Conservation (phyloP, 2,329 filamentous ascomycete species). For the Parastagonospora nodorum region DNA sequence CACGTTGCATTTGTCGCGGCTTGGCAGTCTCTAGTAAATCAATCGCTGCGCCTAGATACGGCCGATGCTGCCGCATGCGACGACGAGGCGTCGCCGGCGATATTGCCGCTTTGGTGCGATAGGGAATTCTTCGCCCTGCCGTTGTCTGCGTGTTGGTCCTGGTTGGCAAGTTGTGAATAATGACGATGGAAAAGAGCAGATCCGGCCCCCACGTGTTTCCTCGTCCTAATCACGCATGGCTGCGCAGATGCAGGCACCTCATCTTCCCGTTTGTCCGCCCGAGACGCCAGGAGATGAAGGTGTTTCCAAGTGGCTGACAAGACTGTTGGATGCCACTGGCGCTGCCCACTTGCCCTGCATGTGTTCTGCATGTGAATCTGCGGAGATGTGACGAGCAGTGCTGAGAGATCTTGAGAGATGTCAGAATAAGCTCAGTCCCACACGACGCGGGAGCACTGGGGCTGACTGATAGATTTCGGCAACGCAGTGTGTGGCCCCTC, state of each 20-base stretch:
- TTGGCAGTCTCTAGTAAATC: slow-evolving; percentile 16
- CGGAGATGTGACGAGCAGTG: neutral
- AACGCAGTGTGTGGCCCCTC: slow-evolving; percentile 6
- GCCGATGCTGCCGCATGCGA: slow-evolving; percentile 16
- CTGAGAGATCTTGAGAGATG: slow-evolving; percentile 14
- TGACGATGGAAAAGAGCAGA: neutral
- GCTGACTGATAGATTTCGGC: slow-evolving; percentile 17
- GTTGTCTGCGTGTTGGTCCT: neutral
- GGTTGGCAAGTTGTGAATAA: neutral
- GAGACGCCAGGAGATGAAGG: slow-evolving; percentile 3
- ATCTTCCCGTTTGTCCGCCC: neutral
- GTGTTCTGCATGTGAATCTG: neutral
- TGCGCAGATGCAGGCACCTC: slow-evolving; percentile 3
- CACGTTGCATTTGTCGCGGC: slow-evolving; percentile 19
- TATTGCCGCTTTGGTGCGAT: slow-evolving; percentile 4
- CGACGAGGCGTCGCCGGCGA: slow-evolving; percentile 6
- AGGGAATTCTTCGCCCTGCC: slow-evolving; percentile 13
- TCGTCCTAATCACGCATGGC: slow-evolving; percentile 9
- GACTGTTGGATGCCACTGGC: slow-evolving; percentile 4
- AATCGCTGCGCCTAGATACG: slow-evolving; percentile 4
- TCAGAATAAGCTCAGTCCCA: slow-evolving; percentile 42
- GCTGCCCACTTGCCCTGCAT: neutral
- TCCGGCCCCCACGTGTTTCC: slow-evolving; percentile 30
- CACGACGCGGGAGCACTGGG: slow-evolving; percentile 36
- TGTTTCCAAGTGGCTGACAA: slow-evolving; percentile 3